Evolutionary conservation across 805 yeast species (phyloP).

Genomic region (Kregervanrija delftensis): DNA sequence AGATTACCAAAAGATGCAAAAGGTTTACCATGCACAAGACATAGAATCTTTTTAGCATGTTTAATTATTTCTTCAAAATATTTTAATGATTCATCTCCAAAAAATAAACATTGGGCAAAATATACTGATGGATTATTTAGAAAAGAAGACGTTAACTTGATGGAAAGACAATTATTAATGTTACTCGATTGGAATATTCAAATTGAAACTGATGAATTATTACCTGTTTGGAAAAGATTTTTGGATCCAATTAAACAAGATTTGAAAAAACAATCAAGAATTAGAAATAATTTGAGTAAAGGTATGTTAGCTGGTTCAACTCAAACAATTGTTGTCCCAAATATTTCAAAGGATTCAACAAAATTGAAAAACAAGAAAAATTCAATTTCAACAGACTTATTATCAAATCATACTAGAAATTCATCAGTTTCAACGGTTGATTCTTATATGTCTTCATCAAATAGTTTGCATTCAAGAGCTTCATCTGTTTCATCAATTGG

Average conservation of each 20-base stretch:
- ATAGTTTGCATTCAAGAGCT: slow-evolving; percentile 22
- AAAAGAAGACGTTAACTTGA: slow-evolving; percentile 62
- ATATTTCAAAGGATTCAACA: background rate
- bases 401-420: slow-evolving; percentile 5
- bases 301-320: slow-evolving; percentile 25
- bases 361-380: background rate
- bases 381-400: background rate
- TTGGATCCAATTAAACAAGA: slow-evolving; percentile 43
- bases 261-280: slow-evolving; percentile 25
- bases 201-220: slow-evolving; percentile 39
- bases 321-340: slow-evolving; percentile 20
- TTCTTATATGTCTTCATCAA: slow-evolving; percentile 5
- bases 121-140: slow-evolving; percentile 70
- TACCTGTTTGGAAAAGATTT: slow-evolving; percentile 35
- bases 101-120: slow-evolving; percentile 72
- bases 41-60: slow-evolving; percentile 69
- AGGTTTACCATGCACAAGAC: slow-evolving; percentile 75
- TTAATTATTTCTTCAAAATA: slow-evolving; percentile 65
- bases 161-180: slow-evolving; percentile 71
- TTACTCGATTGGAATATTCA: slow-evolving; percentile 66
- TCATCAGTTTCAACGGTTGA: slow-evolving; percentile 8
- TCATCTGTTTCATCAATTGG: slow-evolving; percentile 24
- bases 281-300: slow-evolving; percentile 23
- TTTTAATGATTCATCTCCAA: slow-evolving; percentile 74
- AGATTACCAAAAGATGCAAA: slow-evolving; percentile 65